Evolutionary conservation across 352 stramenopile species (phyloP).

Genomic region (Phytophthora melonis): DNA sequence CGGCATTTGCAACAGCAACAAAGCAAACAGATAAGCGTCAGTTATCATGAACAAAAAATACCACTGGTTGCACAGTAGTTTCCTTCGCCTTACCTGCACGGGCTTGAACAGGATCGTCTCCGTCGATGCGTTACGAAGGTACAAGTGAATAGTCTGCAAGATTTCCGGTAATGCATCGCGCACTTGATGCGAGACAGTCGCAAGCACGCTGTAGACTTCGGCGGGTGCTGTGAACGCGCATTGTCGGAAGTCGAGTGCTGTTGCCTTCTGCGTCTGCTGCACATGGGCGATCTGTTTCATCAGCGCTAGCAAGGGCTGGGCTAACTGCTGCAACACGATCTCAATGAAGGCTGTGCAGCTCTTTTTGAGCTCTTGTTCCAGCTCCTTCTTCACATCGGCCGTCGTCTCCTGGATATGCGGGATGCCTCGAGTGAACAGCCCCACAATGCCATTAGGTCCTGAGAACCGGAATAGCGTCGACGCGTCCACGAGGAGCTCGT

Average conservation of each 20-base stretch:
- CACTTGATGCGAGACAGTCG: slow-evolving; percentile 52
- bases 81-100: slow-evolving; percentile 60
- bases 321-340: slow-evolving; percentile 68
- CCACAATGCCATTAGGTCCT: slow-evolving; percentile 63
- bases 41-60: background rate
- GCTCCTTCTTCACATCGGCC: slow-evolving; percentile 81
- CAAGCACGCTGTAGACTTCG: slow-evolving; percentile 58
- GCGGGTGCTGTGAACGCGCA: slow-evolving; percentile 54
- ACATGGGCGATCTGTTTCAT: slow-evolving; percentile 74
- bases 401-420: slow-evolving; percentile 84
- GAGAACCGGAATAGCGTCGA: slow-evolving; percentile 75
- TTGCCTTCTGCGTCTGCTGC: slow-evolving; percentile 50
- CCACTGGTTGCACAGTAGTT: background rate
- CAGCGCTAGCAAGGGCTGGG: slow-evolving; percentile 59
- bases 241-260: slow-evolving; percentile 51
- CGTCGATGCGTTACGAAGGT: slow-evolving; percentile 82
- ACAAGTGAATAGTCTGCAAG: slow-evolving; percentile 70
- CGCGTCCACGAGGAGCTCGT: slow-evolving; percentile 70
- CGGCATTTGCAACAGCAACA: background rate
- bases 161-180: slow-evolving; percentile 52
- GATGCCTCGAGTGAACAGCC: slow-evolving; percentile 73
- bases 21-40: slow-evolving; percentile 1
- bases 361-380: slow-evolving; percentile 83
- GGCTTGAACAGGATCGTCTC: slow-evolving; percentile 88
- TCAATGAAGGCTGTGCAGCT: slow-evolving; percentile 87